Evolutionary conservation across 495 filamentous ascomycete genomes (phyloP).

Genomic region (Diplogelasinospora grovesii): DNA sequence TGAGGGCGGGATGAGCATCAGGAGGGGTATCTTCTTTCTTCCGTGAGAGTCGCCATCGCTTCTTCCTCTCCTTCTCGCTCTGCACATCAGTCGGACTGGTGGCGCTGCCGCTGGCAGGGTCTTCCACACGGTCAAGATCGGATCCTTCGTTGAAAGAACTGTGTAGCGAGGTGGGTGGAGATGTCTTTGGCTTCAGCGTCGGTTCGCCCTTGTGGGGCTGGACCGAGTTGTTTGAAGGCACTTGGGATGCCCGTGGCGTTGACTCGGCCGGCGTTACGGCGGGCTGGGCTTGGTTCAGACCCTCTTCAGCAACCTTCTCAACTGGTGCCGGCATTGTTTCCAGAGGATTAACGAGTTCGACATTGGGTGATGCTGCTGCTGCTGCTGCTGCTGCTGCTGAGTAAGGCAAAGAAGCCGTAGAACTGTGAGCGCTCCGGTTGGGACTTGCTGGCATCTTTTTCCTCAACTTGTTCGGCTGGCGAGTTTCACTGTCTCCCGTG

Average conservation of each 20-base stretch:
- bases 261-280: constrained; percentile 26
- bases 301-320: constrained; percentile 16
- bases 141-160: constrained; percentile 73
- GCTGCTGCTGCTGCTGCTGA: no score
- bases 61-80: constrained; percentile 59
- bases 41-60: constrained; percentile 70
- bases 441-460: constrained; percentile 72
- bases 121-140: constrained; percentile 65
- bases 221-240: constrained; percentile 28
- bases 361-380: constrained; percentile 30
- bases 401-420: constrained; percentile 62
- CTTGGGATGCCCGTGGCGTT: constrained; percentile 28
- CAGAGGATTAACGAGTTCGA: constrained; percentile 31
- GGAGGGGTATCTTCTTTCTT: constrained; percentile 43
- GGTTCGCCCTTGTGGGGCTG: constrained; percentile 36
- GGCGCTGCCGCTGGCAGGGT: constrained; percentile 29
- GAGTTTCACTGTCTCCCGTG: constrained; percentile 51
- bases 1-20: constrained; percentile 26
- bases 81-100: constrained; percentile 38
- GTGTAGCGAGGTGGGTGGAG: constrained; percentile 61
- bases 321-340: constrained; percentile 26
- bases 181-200: constrained; percentile 55
- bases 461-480: constrained; percentile 75
- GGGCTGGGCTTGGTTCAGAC: constrained; percentile 15
- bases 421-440: constrained; percentile 81